phyloP scores from a whole-genome alignment of 441 rosid genomes.

The Sinapis alba region DNA sequence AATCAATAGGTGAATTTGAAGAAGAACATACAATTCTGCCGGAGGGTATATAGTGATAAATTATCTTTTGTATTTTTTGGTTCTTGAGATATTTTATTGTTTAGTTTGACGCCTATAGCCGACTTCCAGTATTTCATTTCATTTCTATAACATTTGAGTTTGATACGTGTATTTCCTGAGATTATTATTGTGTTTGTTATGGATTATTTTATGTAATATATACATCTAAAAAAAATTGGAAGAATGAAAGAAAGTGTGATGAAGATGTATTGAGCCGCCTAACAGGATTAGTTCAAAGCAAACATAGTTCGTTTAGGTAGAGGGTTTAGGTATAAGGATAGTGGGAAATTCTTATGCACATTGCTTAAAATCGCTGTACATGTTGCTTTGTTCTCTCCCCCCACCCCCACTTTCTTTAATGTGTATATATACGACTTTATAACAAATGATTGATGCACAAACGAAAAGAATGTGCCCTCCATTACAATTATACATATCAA shows the following conservation, averaged over 20 bases:
- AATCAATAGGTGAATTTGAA: conserved; percentile 13
- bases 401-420: background rate
- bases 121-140: too few species aligned
- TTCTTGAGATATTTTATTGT: conserved; percentile 13
- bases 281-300: background rate
- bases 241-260: background rate
- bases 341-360: conserved; percentile 26
- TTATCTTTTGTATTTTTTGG: background rate
- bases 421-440: background rate
- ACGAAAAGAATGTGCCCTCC: conserved; percentile 16
- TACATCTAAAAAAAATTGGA: background rate
- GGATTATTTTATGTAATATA: background rate
- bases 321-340: background rate
- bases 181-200: background rate
- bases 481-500: conserved; percentile 31
- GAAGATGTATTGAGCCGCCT: background rate
- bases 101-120: conserved; percentile 16
- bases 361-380: conserved; percentile 32
- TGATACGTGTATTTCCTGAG: too few species aligned
- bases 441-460: background rate
- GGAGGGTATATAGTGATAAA: conserved; percentile 12
- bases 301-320: conserved; percentile 17
- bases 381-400: conserved; percentile 31
- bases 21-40: background rate
- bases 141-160: background rate